These are phyloP conservation scores for Penstemon davidsonii DNA, from an alignment of 257 asterid species.

Conservation along the genomic window DNA sequence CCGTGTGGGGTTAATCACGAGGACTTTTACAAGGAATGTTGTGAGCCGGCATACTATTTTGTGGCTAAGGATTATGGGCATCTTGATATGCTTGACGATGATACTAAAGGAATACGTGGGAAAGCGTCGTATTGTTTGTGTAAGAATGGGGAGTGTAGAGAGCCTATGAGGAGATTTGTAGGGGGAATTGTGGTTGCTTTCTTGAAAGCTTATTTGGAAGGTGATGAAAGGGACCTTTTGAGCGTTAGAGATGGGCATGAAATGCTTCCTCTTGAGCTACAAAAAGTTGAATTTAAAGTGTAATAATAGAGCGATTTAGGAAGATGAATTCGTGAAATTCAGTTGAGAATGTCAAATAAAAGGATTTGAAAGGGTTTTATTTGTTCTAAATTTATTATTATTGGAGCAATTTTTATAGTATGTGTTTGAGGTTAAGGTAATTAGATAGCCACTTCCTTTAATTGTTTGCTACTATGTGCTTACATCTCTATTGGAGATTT, in stretches of 20 bases:
- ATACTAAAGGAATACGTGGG: slow-evolving; percentile 76
- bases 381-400: too few species aligned
- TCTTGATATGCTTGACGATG: slow-evolving; percentile 81
- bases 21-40: slow-evolving; percentile 72
- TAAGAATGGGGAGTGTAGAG: slow-evolving; percentile 68
- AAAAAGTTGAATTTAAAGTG: slow-evolving; percentile 48
- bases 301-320: slow-evolving; percentile 23
- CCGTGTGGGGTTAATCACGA: slow-evolving; percentile 86
- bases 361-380: too few species aligned
- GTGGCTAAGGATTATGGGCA: slow-evolving; percentile 88
- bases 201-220: slow-evolving; percentile 63
- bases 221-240: slow-evolving; percentile 44
- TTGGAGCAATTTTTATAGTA: too few species aligned
- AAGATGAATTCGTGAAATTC: too few species aligned
- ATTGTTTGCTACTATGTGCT: too few species aligned
- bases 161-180: slow-evolving; percentile 82
- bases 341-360: too few species aligned
- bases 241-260: slow-evolving; percentile 48
- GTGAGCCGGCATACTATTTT: slow-evolving; percentile 52
- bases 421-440: too few species aligned
- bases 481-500: too few species aligned
- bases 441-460: too few species aligned
- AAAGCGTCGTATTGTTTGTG: slow-evolving; percentile 61
- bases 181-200: slow-evolving; percentile 77
- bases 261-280: slow-evolving; percentile 57